Percentiles rank a stretch among this genome's conserved stretches.
These are phyloP conservation scores for Colletotrichum destructivum DNA, from an alignment of 2,329 filamentous ascomycete species.

Conservation along the genomic window DNA sequence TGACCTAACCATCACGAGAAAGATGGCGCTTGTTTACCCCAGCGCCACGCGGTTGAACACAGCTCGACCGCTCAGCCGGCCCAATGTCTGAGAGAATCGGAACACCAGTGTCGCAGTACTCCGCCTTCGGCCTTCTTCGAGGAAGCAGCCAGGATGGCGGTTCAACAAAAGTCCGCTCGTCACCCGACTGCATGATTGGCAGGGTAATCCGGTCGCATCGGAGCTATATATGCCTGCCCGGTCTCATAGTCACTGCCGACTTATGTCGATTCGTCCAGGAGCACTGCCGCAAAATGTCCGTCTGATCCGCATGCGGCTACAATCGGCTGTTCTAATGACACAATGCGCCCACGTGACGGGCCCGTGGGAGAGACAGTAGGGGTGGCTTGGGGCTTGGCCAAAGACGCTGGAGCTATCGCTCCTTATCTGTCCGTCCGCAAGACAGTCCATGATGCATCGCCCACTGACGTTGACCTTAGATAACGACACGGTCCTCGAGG, in stretches of 20 bases:
- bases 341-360: constrained; percentile 18
- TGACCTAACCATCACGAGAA: background rate
- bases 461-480: constrained; percentile 1
- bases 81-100: background rate
- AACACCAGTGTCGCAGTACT: background rate
- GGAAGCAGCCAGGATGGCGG: background rate
- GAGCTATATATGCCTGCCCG: background rate
- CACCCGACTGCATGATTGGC: constrained; percentile 7
- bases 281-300: constrained; percentile 5
- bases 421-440: background rate
- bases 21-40: background rate
- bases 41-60: background rate
- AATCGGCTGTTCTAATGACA: constrained; percentile 17
- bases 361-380: constrained; percentile 5
- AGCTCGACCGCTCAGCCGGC: background rate
- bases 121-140: background rate
- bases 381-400: background rate
- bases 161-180: background rate
- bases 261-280: constrained; percentile 9
- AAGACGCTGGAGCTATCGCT: constrained; percentile 16
- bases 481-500: constrained; percentile 2
- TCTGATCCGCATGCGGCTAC: constrained; percentile 25
- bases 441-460: constrained; percentile 15
- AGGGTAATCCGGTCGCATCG: background rate
- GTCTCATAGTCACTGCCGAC: background rate